These are phyloP conservation scores for Schizochytrium sp. DNA, from an alignment of 108 stramenopile species.

Conservation along the genomic window DNA sequence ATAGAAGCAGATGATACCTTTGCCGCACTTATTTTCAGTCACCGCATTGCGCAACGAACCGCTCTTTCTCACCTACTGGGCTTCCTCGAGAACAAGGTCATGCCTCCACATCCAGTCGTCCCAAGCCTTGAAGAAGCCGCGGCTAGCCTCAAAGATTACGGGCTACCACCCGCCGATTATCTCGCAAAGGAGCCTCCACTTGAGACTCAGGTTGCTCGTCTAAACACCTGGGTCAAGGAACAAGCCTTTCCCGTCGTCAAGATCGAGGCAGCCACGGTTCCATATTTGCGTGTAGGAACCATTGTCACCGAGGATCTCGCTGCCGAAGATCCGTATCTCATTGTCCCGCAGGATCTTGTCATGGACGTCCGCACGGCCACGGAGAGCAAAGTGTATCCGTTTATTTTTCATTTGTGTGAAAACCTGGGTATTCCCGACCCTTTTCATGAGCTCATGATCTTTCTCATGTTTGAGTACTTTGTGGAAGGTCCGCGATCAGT, in stretches of 20 bases:
- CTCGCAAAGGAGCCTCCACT: neutral
- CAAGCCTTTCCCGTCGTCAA: slow-evolving; percentile 38
- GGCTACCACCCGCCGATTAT: neutral
- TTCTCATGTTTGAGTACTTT: slow-evolving; percentile 57
- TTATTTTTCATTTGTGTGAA: slow-evolving; percentile 17
- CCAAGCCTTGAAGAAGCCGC: neutral
- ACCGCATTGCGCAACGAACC: too few relatives aligned
- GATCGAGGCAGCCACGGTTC: slow-evolving; percentile 36
- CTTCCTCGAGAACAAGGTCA: too few relatives aligned
- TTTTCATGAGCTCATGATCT: slow-evolving; percentile 53
- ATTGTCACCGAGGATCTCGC: slow-evolving; percentile 47
- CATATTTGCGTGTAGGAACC: slow-evolving; percentile 45
- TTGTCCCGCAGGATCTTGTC: slow-evolving; percentile 36
- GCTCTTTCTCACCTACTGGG: too few relatives aligned
- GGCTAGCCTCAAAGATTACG: neutral
- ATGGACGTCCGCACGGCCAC: slow-evolving; percentile 44
- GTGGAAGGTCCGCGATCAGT: slow-evolving; percentile 28
- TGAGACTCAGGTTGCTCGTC: slow-evolving; percentile 23
- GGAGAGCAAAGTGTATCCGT: slow-evolving; percentile 2
- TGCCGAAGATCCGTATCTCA: slow-evolving; percentile 48
- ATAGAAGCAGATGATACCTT: too few relatives aligned
- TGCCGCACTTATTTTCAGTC: too few relatives aligned
- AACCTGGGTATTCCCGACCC: slow-evolving; percentile 32
- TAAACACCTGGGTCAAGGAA: slow-evolving; percentile 42
- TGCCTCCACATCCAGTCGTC: too few relatives aligned